A percentile compares a stretch with the other conserved stretches of the same genome.
Evolutionary conservation across 2,329 filamentous ascomycete genomes (phyloP).

Genomic region (Xylariaceae sp.): DNA sequence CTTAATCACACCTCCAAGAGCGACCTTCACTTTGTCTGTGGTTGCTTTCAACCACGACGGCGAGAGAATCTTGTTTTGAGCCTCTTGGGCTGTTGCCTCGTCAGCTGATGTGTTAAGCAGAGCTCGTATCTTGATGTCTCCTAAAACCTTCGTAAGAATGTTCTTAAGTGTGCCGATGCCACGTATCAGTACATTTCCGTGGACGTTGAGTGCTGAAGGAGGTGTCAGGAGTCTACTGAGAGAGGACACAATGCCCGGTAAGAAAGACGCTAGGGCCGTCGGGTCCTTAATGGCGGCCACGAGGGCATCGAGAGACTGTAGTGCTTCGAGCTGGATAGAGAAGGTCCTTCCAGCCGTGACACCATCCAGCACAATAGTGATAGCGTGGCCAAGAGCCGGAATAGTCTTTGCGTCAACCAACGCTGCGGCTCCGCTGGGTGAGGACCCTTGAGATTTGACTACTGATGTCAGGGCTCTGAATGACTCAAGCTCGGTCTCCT

Average conservation of each 20-base stretch:
- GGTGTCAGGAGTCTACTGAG: constrained; percentile 72
- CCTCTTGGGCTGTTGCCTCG: constrained; percentile 20
- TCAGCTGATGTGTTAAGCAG: constrained; percentile 37
- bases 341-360: constrained; percentile 61
- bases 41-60: constrained; percentile 75
- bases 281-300: constrained; percentile 63
- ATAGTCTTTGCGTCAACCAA: constrained; percentile 58
- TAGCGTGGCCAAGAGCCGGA: constrained; percentile 75
- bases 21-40: constrained; percentile 74
- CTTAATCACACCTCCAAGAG: constrained; percentile 72
- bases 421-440: constrained; percentile 44
- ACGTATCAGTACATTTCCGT: constrained; percentile 59
- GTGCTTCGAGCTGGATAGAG: constrained; percentile 67
- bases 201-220: constrained; percentile 53
- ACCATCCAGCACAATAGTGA: constrained; percentile 75
- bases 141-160: constrained; percentile 52
- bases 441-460: constrained; percentile 54
- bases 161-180: constrained; percentile 56
- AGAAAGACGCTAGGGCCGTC: constrained; percentile 75
- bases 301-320: constrained; percentile 60
- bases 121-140: constrained; percentile 52
- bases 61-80: constrained; percentile 40
- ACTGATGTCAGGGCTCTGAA: constrained; percentile 67
- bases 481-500: constrained; percentile 71
- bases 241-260: constrained; percentile 82